A percentile compares a stretch with the other conserved stretches of the same genome.
Evolutionary conservation across 2,329 filamentous ascomycete genomes (phyloP).

Genomic region (Lasiodiplodia hormozganensis): DNA sequence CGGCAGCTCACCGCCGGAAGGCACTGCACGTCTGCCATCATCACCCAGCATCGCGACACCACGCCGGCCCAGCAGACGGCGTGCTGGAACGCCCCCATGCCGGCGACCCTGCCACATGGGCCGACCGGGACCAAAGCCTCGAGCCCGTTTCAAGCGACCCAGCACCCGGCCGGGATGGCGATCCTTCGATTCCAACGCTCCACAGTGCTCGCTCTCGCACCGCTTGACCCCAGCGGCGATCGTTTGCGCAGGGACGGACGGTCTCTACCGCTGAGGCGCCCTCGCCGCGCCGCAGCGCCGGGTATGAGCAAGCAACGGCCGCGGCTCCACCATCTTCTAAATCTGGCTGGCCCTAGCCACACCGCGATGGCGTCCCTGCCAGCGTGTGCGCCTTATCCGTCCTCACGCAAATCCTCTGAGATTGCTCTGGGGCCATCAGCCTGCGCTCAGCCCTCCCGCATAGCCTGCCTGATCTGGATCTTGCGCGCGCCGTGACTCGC

Average conservation of each 20-base stretch:
- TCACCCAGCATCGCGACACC: constrained; percentile 6
- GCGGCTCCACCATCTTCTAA: constrained; percentile 29
- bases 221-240: constrained; percentile 21
- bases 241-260: constrained; percentile 25
- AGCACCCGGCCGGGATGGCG: constrained; percentile 8
- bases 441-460: constrained; percentile 24
- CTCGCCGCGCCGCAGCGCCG: constrained; percentile 20
- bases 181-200: constrained; percentile 25
- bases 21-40: neutral
- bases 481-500: constrained; percentile 15
- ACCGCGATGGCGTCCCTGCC: constrained; percentile 18
- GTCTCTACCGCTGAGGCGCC: constrained; percentile 26
- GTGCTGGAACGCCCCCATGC: neutral
- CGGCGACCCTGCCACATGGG: constrained; percentile 10
- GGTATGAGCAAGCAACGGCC: constrained; percentile 21
- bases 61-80: constrained; percentile 6
- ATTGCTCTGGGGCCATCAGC: constrained; percentile 22
- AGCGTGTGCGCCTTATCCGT: constrained; percentile 23
- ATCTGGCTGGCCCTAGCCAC: constrained; percentile 25
- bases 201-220: constrained; percentile 24
- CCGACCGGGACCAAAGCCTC: neutral
- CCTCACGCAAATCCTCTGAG: constrained; percentile 24
- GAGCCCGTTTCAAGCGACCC: constrained; percentile 20
- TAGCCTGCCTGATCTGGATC: constrained; percentile 19
- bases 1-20: neutral